Conservation (phyloP, 31 red algal genomes). For the Bonnemaisonia californica region DNA sequence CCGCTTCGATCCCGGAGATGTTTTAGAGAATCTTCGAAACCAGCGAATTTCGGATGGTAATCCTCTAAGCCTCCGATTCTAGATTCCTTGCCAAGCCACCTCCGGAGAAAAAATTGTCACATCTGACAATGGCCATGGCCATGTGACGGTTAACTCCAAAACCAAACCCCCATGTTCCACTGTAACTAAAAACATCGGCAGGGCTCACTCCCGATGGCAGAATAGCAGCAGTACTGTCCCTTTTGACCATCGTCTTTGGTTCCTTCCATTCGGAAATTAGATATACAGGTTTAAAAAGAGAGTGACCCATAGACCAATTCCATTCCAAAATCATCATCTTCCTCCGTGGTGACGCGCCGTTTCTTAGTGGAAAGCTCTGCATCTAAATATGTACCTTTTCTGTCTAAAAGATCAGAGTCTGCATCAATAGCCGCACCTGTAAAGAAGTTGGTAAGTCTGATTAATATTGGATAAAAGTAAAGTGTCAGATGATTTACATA, state of each 20-base stretch:
- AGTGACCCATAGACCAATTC: background rate
- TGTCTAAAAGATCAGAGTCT: too few species aligned
- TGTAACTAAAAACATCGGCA: background rate
- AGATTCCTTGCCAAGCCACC: background rate
- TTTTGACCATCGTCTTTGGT: background rate
- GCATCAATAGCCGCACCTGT: too few species aligned
- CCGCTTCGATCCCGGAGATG: too few species aligned
- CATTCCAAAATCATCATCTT: background rate
- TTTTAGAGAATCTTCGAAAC: conserved; percentile 10
- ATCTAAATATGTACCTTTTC: too few species aligned
- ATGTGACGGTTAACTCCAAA: conserved; percentile 7
- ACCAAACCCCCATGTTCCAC: background rate
- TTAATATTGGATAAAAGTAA: too few species aligned
- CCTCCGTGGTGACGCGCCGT: background rate
- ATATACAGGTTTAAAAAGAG: conserved; percentile 15
- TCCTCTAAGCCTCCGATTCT: background rate
- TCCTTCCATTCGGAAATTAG: conserved; percentile 18
- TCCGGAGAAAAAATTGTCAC: background rate
- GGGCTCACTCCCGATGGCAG: conserved; percentile 10
- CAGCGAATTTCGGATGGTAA: conserved; percentile 11
- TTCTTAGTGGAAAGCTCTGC: background rate
- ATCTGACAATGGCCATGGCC: background rate
- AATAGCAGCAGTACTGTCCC: background rate
- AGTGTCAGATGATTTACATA: too few species aligned
- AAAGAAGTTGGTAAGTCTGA: too few species aligned